Base-by-base conservation (phyloP, 805 yeast genomes). In the Tetrapisispora fleetii region DNA sequence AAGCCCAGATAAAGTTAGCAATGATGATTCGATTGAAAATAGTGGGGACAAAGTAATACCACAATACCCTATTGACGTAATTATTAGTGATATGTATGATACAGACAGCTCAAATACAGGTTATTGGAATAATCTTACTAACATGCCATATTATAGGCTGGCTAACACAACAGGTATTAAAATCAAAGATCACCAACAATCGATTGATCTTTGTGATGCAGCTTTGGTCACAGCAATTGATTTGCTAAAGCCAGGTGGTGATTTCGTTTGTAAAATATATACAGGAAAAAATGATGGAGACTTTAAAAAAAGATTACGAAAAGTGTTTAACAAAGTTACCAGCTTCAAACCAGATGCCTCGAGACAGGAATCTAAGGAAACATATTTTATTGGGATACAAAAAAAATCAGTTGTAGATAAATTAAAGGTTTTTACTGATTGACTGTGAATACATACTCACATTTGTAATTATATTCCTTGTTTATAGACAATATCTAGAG, bases 141-240 rank as follows among this genome's bases (percentile, higher is more conserved):
- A 82, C 80, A 77, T 76, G 48, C 80, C 95, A 43, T 84, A 80
- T 63, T 72, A 72, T 68, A 91, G 96, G 98, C 84, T 91, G 85
- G 85, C 88, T 43, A 91, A 91, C 61, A 87, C 97, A 4, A 73
- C 89, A 14, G 98, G 99, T 4, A 68, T 86, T 38, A 77, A 81
- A 10, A 80, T 84, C 38, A 78, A 79, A 53, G 99, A 91, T 64
- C 98, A 91, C 66, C 69, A 76, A 14, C 79, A 79, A 55, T 88
- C 96, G 52, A 83, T 93, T 54, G 86, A 90, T 60, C 69, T 91
- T 28, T 91, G 97, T 64, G 93, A 87, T 57, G 96, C 96, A 0
- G 96, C 95, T 0, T 64, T 93, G 46, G 73, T 86, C 7, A 74
- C 90, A 45, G 83, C 95, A 1, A 73, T 83, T 47, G 83, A 80